Conservation (phyloP, 2,329 filamentous ascomycete species). For the Dichotomopilus funicola region DNA sequence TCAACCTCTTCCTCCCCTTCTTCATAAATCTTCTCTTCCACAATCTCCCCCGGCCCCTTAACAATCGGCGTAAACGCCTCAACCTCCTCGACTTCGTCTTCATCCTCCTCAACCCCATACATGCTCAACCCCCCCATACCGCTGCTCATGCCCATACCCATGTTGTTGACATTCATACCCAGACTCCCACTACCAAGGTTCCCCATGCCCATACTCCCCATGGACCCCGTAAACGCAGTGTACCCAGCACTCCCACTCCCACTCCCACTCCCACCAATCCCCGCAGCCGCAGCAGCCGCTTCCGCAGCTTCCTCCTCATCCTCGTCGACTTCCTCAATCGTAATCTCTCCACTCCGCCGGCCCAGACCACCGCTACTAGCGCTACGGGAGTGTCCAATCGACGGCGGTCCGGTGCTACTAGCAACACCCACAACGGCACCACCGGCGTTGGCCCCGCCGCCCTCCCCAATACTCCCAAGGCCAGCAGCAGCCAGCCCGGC, state of each 20-base stretch:
- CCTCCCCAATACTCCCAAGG: constrained; percentile 15
- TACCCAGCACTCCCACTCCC: not conserved
- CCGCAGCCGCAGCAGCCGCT: not conserved
- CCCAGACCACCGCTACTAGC: constrained; percentile 59
- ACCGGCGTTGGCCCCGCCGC: constrained; percentile 14
- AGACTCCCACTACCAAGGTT: not conserved
- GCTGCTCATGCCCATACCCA: not conserved
- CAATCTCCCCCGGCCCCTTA: constrained; percentile 21
- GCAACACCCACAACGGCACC: constrained; percentile 24
- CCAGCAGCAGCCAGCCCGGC: constrained; percentile 30
- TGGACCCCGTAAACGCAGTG: no score
- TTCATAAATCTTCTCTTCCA: constrained; percentile 25
- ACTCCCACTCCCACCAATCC: not conserved
- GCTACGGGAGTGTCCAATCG: constrained; percentile 43
- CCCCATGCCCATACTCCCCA: not conserved
- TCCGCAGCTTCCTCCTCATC: constrained; percentile 17
- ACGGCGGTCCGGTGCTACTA: constrained; percentile 23
- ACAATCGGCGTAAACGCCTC: constrained; percentile 24
- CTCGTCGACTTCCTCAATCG: constrained; percentile 54
- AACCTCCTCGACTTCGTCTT: constrained; percentile 22
- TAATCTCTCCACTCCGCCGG: constrained; percentile 65
- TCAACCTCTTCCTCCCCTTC: constrained; percentile 21
- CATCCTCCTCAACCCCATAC: constrained; percentile 12
- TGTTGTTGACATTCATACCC: not conserved
- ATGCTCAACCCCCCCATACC: not conserved